Base-by-base conservation (phyloP, 2,329 filamentous ascomycete species). In the Penicillium sp. region DNA sequence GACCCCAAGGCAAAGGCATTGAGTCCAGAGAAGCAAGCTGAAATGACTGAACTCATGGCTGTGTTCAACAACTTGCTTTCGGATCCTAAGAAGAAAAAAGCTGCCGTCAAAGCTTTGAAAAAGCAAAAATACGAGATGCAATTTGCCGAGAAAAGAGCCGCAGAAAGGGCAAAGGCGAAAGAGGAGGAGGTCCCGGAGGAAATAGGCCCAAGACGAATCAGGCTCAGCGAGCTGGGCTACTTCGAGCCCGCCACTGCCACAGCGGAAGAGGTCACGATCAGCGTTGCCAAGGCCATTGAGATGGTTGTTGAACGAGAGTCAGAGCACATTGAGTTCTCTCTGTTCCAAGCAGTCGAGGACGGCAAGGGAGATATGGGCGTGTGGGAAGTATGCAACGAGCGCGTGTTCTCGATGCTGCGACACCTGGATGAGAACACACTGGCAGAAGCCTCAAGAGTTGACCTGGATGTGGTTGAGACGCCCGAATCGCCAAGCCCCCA, bases 301-400 rank as follows among this genome's bases (percentile, higher is more conserved):
- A 44, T 68, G 11, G 58, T 72, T 8, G 63, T 71, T 3, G 49
- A 64, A 24, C 59, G 65, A 29, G 73, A 75, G 54, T 58, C 63
- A 3, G 49, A 53, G 6, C 69, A 66, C 39, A 74, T 75, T 16
- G 65, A 70, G 50, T 48, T 56, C 6, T 63, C 67, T 14, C 61
- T 75, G 4, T 64, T 64, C 43, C 55, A 58, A 14, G 65, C 66
- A 24, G 57, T 72, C 48, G 48, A 65, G 34, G 51, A 62, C 7
- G 58, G 64, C n/a, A 63, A 62, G 38, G 65, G 69, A 21, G 74
- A 76, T 38, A 53, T 66, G 22, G 71, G 64, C 4, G 57, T 77
- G 11, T 77, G 74, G 75, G 63, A 67, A 10, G 62, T 76, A 6
- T 75, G 75, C 49, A 67, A 72, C 54, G 57, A 68, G n/a, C 65